Evolutionary conservation across 1,284 basidiomycete genomes (phyloP).

Genomic region (Ceratorhiza oryzae-sativae): DNA sequence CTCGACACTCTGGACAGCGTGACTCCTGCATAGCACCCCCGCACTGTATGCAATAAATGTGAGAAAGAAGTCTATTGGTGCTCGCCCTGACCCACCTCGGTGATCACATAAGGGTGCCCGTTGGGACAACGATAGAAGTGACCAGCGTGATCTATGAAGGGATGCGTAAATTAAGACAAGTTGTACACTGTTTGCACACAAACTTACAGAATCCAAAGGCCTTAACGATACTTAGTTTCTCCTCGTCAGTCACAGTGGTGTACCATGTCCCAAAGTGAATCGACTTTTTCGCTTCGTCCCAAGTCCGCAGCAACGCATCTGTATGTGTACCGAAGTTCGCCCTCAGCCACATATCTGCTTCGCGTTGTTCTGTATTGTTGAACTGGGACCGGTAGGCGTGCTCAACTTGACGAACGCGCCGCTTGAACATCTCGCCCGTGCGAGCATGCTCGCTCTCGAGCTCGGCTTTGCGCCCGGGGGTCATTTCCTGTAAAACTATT

Average conservation of each 20-base stretch:
- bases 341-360: not conserved
- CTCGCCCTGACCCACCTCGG: slow-evolving; percentile 51
- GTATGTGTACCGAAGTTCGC: not conserved
- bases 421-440: slow-evolving; percentile 35
- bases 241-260: slow-evolving; percentile 57
- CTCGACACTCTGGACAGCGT: slow-evolving; percentile 61
- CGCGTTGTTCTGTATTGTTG: not conserved
- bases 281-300: slow-evolving; percentile 34
- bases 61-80: slow-evolving; percentile 39
- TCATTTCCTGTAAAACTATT: not conserved
- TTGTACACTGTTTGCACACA: slow-evolving; percentile 27
- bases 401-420: slow-evolving; percentile 11
- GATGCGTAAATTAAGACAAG: not conserved
- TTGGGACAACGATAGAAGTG: slow-evolving; percentile 61
- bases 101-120: slow-evolving; percentile 60
- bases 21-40: slow-evolving; percentile 59
- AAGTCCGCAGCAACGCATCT: not conserved
- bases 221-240: slow-evolving; percentile 58
- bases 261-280: slow-evolving; percentile 54
- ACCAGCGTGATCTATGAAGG: slow-evolving; percentile 55
- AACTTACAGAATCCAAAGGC: slow-evolving; percentile 47
- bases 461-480: not conserved
- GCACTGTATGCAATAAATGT: slow-evolving; percentile 52
- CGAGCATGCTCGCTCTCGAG: not conserved
- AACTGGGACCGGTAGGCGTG: slow-evolving; percentile 45